phyloP scores from a whole-genome alignment of 2,329 filamentous ascomycete genomes.

The Aureobasidium melanogenum region DNA sequence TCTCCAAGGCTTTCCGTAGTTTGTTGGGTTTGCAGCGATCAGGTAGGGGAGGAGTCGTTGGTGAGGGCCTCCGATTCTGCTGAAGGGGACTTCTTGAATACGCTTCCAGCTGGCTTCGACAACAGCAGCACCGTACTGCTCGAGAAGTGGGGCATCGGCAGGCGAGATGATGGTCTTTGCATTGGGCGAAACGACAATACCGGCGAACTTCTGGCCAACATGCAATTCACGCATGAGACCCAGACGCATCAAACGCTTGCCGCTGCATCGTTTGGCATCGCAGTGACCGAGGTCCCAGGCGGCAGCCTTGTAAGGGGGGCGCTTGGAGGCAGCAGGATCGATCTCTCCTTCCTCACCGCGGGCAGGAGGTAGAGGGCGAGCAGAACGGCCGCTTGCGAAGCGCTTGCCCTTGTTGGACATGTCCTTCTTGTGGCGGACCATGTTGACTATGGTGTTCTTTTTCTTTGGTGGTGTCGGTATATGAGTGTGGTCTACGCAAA shows the following conservation, averaged over 20 bases:
- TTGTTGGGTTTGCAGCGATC: conserved; percentile 91
- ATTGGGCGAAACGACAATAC: conserved; percentile 92
- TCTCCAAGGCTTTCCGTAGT: conserved; percentile 92
- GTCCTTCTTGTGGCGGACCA: conserved; percentile 98
- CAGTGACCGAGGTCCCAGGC: conserved; percentile 98
- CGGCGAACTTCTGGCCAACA: conserved; percentile 82
- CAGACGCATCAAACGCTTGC: conserved; percentile 85
- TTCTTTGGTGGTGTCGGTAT: background rate
- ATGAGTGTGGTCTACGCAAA: background rate
- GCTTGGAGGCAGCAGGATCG: conserved; percentile 22
- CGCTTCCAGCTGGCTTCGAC: conserved; percentile 97
- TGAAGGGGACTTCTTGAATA: conserved; percentile 83
- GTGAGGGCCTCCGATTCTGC: conserved; percentile 84
- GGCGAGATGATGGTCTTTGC: conserved; percentile 78
- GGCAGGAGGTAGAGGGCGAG: conserved; percentile 14
- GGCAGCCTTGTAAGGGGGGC: conserved; percentile 73
- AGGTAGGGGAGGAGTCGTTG: conserved; percentile 87
- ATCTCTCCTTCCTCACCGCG: conserved; percentile 20
- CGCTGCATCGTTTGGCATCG: conserved; percentile 92
- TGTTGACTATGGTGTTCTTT: conserved; percentile 29
- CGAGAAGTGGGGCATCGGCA: conserved; percentile 71
- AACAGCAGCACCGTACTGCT: conserved; percentile 85
- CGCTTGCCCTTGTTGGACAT: conserved; percentile 65
- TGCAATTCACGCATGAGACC: conserved; percentile 90
- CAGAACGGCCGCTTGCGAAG: conserved; percentile 28